Evolutionary conservation across 495 filamentous ascomycete species (phyloP), one percentile per base, ranked within the genome.

Genomic region (Podospora pseudocomata): DNA sequence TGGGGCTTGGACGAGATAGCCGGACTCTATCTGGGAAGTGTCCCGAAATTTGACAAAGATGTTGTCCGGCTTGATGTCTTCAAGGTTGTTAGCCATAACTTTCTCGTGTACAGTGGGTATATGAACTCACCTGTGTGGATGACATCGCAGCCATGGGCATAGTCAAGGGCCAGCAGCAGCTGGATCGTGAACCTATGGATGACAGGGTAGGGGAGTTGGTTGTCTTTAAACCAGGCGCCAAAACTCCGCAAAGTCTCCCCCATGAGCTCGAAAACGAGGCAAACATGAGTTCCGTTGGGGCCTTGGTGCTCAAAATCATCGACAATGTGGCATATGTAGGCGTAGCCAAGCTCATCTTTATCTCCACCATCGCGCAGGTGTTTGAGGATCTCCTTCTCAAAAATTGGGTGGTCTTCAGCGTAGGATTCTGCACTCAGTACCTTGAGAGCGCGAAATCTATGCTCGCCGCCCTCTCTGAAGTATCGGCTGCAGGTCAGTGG

Each of bases 241-340:
- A 32, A 32, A 32, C 30, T 32, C 30, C 30, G 30, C 30, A 72
- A 32, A 0, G 68, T 68, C 44, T 72, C 68, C 7, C 82, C 82
- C 79, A 86, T 79, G 11, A 75, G 73, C 66, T 85, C 80, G 70
- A 83, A 79, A 44, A 85, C 81, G 9, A 86, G 77, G 57, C 84
- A 86, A 15, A 71, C 73, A 69, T 85, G 84, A 7, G 70, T 71
- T 2, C 84, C 84, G 72, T 86, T 86, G 7, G 82, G 83, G 7
- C 82, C 82, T 39, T 65, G 39, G 66, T 82, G 78, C 63, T 80
- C 66, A 65, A 86, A 84, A 15, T 76, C 67, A 54, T 78, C 81
- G 39, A 82, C 57, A 26, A 84, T 68, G 60, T 74, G 71, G 62
- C 76, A 78, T 49, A 84, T 70, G 71, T 75, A 72, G 0, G 66